Percentiles rank a stretch among this genome's conserved stretches.
Conservation (phyloP, 495 filamentous ascomycete genomes). For the Clohesyomyces aquaticus region DNA sequence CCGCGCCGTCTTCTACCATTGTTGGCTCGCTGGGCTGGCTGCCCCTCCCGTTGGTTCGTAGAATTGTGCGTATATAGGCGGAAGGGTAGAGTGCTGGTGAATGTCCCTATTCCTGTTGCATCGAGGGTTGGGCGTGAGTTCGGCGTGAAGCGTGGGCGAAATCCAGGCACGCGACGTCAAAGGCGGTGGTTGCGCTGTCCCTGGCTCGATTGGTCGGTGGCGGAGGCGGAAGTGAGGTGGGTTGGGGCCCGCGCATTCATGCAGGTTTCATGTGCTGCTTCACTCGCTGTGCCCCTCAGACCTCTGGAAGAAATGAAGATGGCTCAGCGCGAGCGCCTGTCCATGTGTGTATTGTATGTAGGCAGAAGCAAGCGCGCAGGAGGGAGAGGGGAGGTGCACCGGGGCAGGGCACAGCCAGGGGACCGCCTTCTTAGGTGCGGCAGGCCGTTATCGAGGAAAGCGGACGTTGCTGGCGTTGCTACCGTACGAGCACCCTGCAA, state of each 20-base stretch:
- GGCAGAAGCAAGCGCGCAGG: not conserved
- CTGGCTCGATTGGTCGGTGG: constrained; percentile 22
- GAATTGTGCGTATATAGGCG: not conserved
- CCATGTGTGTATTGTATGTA: not conserved
- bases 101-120: not conserved
- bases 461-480: not conserved
- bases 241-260: not conserved
- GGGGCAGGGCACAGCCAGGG: constrained; percentile 5
- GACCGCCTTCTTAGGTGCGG: constrained; percentile 4
- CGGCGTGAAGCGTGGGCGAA: constrained; percentile 15
- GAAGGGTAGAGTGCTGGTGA: not conserved
- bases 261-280: not conserved
- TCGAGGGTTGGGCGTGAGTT: constrained; percentile 11
- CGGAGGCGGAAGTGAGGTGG: constrained; percentile 1
- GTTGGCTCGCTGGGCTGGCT: not conserved
- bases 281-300: not conserved
- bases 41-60: not conserved
- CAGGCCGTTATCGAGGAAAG: constrained; percentile 8
- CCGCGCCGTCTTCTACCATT: constrained; percentile 22
- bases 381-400: too few relatives aligned
- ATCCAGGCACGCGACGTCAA: constrained; percentile 24
- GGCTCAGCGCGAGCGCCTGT: too few relatives aligned
- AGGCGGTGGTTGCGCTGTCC: constrained; percentile 14
- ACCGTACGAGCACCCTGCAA: not conserved
- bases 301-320: not conserved